These are phyloP conservation scores for Paraphoma chrysanthemicola DNA, from an alignment of 2,329 filamentous ascomycete species.

Conservation along the genomic window DNA sequence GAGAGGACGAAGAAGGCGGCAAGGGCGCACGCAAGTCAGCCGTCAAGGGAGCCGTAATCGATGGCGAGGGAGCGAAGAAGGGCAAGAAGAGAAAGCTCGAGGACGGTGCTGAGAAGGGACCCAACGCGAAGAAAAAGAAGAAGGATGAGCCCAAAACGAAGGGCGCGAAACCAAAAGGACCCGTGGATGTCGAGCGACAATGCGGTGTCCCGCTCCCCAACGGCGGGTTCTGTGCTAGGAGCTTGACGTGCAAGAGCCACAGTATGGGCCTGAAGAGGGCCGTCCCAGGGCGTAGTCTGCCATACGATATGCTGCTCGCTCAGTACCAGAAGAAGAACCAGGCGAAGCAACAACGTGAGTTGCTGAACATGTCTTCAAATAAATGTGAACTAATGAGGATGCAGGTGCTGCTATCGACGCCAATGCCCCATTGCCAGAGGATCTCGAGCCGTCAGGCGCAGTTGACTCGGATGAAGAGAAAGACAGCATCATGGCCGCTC, in stretches of 20 bases:
- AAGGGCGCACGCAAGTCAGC: conserved; percentile 51
- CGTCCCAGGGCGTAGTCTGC: conserved; percentile 83
- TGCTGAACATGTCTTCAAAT: background rate
- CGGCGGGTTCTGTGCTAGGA: conserved; percentile 84
- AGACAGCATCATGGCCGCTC: conserved; percentile 82
- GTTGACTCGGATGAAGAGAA: conserved; percentile 97
- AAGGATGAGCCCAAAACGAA: conserved; percentile 91
- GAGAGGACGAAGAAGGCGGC: conserved; percentile 51
- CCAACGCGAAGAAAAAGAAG: conserved; percentile 86
- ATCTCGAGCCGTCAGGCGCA: conserved; percentile 72
- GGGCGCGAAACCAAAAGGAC: conserved; percentile 83
- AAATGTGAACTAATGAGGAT: background rate
- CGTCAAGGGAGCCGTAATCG: conserved; percentile 46
- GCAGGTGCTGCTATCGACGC: conserved; percentile 92
- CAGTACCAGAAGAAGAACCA: conserved; percentile 90
- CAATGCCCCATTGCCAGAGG: conserved; percentile 87
- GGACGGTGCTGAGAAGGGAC: conserved; percentile 75
- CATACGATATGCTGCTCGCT: conserved; percentile 86
- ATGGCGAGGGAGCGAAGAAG: conserved; percentile 50
- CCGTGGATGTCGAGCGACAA: conserved; percentile 92
- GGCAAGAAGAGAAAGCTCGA: conserved; percentile 58
- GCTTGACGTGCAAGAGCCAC: conserved; percentile 91
- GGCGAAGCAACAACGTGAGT: conserved; percentile 92
- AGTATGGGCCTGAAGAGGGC: conserved; percentile 93
- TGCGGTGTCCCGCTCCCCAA: conserved; percentile 88